A percentile compares a stretch with the other conserved stretches of the same genome.
Conservation (phyloP, 768 basidiomycete genomes). For the Psilocybe sp. region DNA sequence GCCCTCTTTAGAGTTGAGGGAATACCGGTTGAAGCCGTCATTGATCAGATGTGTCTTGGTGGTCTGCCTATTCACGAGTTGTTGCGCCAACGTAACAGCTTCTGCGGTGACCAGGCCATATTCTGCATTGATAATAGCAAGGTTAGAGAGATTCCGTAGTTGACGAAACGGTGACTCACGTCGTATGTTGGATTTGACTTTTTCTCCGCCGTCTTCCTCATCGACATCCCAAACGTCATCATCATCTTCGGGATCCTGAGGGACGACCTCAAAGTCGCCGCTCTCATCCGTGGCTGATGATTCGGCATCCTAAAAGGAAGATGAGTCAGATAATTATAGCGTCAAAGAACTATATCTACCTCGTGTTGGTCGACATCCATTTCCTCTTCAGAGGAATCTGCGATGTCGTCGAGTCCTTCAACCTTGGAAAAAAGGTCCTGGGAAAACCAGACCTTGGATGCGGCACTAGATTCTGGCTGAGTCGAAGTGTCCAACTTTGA, state of each 20-base stretch:
- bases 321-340: constrained; percentile 5
- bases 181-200: constrained; percentile 59
- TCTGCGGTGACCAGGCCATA: constrained; percentile 84
- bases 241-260: constrained; percentile 60
- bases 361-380: constrained; percentile 27
- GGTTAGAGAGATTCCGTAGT: not conserved
- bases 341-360: constrained; percentile 13
- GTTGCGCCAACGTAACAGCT: constrained; percentile 88
- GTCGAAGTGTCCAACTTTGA: constrained; percentile 41
- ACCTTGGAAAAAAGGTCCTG: constrained; percentile 83
- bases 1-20: constrained; percentile 87
- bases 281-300: constrained; percentile 15
- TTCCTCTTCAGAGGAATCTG: constrained; percentile 28
- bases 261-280: constrained; percentile 72
- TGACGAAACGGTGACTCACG: constrained; percentile 43
- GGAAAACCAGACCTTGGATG: constrained; percentile 91
- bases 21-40: constrained; percentile 93
- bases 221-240: constrained; percentile 79
- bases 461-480: constrained; percentile 33
- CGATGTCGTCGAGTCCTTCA: constrained; percentile 38
- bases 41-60: constrained; percentile 89
- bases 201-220: constrained; percentile 70
- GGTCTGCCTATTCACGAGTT: constrained; percentile 85
- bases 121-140: constrained; percentile 39
- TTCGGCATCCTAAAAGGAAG: not conserved